phyloP scores from a whole-genome alignment of 192 early-diverging fungal species.

The Umbelopsis ramanniana region DNA sequence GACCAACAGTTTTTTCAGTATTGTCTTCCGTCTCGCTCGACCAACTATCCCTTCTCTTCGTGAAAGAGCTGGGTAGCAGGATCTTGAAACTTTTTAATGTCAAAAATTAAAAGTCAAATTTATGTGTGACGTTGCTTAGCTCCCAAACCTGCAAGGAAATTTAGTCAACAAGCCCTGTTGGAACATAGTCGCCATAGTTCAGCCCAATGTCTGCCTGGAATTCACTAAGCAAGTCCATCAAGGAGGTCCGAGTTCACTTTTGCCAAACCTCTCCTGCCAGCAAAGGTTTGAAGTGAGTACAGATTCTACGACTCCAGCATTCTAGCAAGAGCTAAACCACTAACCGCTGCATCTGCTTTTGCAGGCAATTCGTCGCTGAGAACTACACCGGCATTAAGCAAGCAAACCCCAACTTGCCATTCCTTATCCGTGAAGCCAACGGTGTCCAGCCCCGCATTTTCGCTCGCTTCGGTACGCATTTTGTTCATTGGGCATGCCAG shows the following conservation, averaged over 20 bases:
- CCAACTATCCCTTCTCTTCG: too few species aligned
- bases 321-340: neutral
- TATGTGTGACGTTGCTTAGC: neutral
- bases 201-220: slow-evolving; percentile 39
- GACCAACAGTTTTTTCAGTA: too few species aligned
- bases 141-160: neutral
- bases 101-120: neutral
- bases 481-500: neutral
- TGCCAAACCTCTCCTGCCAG: slow-evolving; percentile 80
- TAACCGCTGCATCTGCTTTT: neutral
- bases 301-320: neutral
- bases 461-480: slow-evolving; percentile 83
- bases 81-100: too few species aligned
- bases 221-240: slow-evolving; percentile 67
- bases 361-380: slow-evolving; percentile 84
- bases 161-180: slow-evolving; percentile 5
- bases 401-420: slow-evolving; percentile 86
- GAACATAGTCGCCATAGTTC: slow-evolving; percentile 9
- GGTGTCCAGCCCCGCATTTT: slow-evolving; percentile 85
- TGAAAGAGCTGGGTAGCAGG: too few species aligned
- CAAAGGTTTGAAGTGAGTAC: slow-evolving; percentile 51
- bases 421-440: slow-evolving; percentile 87
- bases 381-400: slow-evolving; percentile 83
- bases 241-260: slow-evolving; percentile 91
- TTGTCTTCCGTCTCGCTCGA: too few species aligned